Conservation (phyloP, 2,329 filamentous ascomycete genomes). For the Microsporum ferrugineum region DNA sequence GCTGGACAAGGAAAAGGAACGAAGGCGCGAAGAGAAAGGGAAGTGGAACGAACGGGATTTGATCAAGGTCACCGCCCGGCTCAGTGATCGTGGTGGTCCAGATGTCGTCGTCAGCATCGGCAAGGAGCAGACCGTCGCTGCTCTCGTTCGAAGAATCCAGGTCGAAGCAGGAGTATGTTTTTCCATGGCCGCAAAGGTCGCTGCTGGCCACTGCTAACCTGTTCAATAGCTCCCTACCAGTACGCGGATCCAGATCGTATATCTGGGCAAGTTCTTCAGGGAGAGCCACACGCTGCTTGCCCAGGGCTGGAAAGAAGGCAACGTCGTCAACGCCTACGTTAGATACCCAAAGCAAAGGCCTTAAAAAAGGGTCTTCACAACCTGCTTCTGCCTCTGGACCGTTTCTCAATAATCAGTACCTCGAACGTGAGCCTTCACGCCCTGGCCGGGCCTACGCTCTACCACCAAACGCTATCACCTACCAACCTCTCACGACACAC, state of each 20-base stretch:
- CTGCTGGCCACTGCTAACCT: background rate
- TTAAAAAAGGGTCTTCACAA: background rate
- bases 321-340: conserved; percentile 65
- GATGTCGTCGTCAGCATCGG: conserved; percentile 50
- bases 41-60: conserved; percentile 47
- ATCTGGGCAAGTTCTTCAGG: conserved; percentile 68
- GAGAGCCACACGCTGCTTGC: conserved; percentile 53
- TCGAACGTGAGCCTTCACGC: background rate
- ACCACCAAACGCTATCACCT: background rate
- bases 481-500: background rate
- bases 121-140: conserved; percentile 53
- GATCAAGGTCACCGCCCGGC: conserved; percentile 48
- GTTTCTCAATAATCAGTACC: background rate
- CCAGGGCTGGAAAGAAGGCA: conserved; percentile 64
- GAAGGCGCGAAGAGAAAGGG: conserved; percentile 46
- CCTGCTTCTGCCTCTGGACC: background rate
- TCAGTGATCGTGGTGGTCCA: conserved; percentile 53
- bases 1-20: conserved; percentile 29
- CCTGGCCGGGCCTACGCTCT: background rate
- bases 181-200: background rate
- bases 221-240: conserved; percentile 43
- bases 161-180: conserved; percentile 52
- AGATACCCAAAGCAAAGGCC: conserved; percentile 7
- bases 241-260: conserved; percentile 58
- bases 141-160: conserved; percentile 51